Percentiles rank a stretch among this genome's conserved stretches.
phyloP scores from a whole-genome alignment of 106 monocot genomes.

The Apostasia ramifera region DNA sequence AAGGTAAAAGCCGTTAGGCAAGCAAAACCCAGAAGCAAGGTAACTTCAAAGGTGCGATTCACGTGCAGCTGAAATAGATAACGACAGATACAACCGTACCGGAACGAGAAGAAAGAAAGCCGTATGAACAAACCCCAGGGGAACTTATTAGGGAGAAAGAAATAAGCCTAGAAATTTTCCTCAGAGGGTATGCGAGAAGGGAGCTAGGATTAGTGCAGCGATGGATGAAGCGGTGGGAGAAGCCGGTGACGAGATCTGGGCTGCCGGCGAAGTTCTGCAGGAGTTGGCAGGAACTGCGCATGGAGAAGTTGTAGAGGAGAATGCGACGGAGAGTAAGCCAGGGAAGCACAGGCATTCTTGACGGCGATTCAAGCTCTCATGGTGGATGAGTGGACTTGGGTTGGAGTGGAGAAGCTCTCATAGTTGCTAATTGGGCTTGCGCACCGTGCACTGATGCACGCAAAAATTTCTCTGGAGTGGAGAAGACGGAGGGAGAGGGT shows the following conservation, averaged over 20 bases:
- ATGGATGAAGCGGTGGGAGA: not conserved
- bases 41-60: no score
- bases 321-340: not conserved
- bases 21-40: not conserved
- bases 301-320: not conserved
- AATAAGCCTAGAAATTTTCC: not conserved
- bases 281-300: conserved; percentile 3
- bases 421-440: no score
- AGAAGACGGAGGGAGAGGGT: no score
- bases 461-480: no score
- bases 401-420: not conserved
- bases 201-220: no score
- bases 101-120: not conserved
- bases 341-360: not conserved
- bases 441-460: no score
- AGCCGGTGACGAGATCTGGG: not conserved
- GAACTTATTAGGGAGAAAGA: not conserved
- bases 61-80: not conserved
- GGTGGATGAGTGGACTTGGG: not conserved
- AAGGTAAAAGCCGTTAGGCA: not conserved
- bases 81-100: not conserved
- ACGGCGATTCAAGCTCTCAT: not conserved
- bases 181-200: not conserved
- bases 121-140: not conserved
- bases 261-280: not conserved